Base-by-base conservation (phyloP, 2,329 filamentous ascomycete genomes). In the Fusarium poae region DNA sequence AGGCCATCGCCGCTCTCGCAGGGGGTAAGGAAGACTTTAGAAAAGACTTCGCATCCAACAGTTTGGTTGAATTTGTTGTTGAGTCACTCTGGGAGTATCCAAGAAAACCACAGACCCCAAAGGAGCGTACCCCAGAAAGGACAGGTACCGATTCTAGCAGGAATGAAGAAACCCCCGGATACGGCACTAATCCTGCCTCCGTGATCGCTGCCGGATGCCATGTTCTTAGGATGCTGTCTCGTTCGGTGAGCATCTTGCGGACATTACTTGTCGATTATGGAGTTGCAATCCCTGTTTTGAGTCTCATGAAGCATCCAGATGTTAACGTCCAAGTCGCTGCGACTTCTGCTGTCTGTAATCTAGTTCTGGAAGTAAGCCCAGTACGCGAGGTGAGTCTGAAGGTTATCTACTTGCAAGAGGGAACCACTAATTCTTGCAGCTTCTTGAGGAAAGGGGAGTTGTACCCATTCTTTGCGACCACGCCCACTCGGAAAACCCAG, bases 161-260 rank as follows among this genome's bases (percentile, higher is more conserved):
- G 21, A 75, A 75, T 44, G 72, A 76, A 39, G 60, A 76, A 45
- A 74, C 77, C 20, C 72, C 79, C 6, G 83, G 87, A 15, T 92
- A 91, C 71, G 93, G 93, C 4, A 79, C 77, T 27, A 97, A 98
- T 73, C 90, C 94, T 2, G 84, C 88, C 10, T 82, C 88, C 5
- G 94, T 97, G 23, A 84, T 98, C 23, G 85, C 97, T 56, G 94
- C 94, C 21, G 95, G 93, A 2, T 97, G 94, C 76, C 90, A 92
- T 74, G 89, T 92, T 27, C 87, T 94, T 29, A 87, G 92, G 66
- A 92, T 94, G 77, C 83, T 98, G 48, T 93, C 93, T 4, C 88
- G 96, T 42, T 97, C 94, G 2, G 91, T 97, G 23, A 92, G 88
- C 76, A 90, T 95, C 43, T 81, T 98, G 20, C 85, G 96, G 50